Evolutionary conservation across 495 filamentous ascomycete species (phyloP).

Genomic region (Penicillium diatomitis): DNA sequence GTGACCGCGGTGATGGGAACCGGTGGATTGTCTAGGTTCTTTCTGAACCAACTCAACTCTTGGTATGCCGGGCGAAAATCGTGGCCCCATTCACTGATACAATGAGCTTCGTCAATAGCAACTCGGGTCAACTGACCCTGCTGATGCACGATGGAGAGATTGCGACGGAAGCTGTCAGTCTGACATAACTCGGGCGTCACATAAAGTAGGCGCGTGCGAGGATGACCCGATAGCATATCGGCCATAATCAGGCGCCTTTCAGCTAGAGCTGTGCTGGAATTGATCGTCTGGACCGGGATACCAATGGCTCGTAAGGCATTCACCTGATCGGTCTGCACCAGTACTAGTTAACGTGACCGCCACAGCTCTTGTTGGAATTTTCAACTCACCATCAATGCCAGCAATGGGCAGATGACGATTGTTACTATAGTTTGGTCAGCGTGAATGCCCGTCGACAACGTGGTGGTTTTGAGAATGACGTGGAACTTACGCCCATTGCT

Average conservation of each 20-base stretch:
- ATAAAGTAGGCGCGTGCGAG: slow-evolving; percentile 74
- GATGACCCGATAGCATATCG: slow-evolving; percentile 82
- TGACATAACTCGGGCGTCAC: slow-evolving; percentile 88
- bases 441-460: neutral
- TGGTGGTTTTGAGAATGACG: neutral
- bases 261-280: slow-evolving; percentile 59
- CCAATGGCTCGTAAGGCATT: slow-evolving; percentile 63
- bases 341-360: neutral
- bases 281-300: slow-evolving; percentile 75
- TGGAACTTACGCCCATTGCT: slow-evolving; percentile 63
- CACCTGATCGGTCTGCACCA: slow-evolving; percentile 77
- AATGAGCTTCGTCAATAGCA: slow-evolving; percentile 92
- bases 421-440: slow-evolving; percentile 48
- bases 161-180: slow-evolving; percentile 65
- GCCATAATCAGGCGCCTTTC: slow-evolving; percentile 61
- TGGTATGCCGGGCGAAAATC: slow-evolving; percentile 94
- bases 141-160: slow-evolving; percentile 61
- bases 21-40: slow-evolving; percentile 61
- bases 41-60: slow-evolving; percentile 78
- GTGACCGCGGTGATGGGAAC: slow-evolving; percentile 88
- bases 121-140: slow-evolving; percentile 79
- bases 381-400: slow-evolving; percentile 73
- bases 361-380: neutral
- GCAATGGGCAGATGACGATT: slow-evolving; percentile 80
- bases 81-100: slow-evolving; percentile 97